Conservation (phyloP, 164 flowering plant genomes). For the Aristolochia californica region DNA sequence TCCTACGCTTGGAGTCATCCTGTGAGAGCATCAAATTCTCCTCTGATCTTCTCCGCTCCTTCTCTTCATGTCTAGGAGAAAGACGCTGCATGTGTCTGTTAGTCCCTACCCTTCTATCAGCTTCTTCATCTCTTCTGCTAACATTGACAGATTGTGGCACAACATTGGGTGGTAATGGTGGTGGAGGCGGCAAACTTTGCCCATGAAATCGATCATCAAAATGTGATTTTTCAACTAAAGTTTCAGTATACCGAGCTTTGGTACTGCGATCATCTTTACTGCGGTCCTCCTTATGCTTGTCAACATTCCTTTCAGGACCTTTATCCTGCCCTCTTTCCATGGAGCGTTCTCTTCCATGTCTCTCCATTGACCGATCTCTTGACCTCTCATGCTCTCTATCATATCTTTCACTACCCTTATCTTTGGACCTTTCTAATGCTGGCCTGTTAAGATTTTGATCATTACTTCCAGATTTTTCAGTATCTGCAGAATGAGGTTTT, state of each 20-base stretch:
- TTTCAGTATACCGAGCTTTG: slow-evolving; percentile 45
- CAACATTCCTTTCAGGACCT: slow-evolving; percentile 46
- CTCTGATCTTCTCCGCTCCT: slow-evolving; percentile 84
- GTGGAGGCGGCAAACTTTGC: slow-evolving; percentile 93
- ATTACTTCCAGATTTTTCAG: slow-evolving; percentile 46
- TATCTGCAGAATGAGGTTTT: slow-evolving; percentile 28
- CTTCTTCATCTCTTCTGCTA: slow-evolving; percentile 77
- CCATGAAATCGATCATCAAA: slow-evolving; percentile 70
- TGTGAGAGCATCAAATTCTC: slow-evolving; percentile 46
- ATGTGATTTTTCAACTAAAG: slow-evolving; percentile 51
- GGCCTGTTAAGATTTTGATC: slow-evolving; percentile 34
- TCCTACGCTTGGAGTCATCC: slow-evolving; percentile 81
- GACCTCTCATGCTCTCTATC: slow-evolving; percentile 69
- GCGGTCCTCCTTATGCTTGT: slow-evolving; percentile 36
- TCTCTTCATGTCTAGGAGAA: slow-evolving; percentile 95
- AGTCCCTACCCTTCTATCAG: slow-evolving; percentile 64
- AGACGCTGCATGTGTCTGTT: slow-evolving; percentile 71
- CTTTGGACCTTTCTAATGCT: slow-evolving; percentile 55
- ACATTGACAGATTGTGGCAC: slow-evolving; percentile 69
- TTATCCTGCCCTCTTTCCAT: slow-evolving; percentile 64
- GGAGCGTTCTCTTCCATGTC: slow-evolving; percentile 77
- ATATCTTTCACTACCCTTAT: slow-evolving; percentile 60
- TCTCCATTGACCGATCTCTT: slow-evolving; percentile 78
- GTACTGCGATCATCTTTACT: slow-evolving; percentile 59
- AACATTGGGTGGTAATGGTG: slow-evolving; percentile 76